Base-by-base conservation (phyloP, 306 rosid genomes). In the Sindora glabra region DNA sequence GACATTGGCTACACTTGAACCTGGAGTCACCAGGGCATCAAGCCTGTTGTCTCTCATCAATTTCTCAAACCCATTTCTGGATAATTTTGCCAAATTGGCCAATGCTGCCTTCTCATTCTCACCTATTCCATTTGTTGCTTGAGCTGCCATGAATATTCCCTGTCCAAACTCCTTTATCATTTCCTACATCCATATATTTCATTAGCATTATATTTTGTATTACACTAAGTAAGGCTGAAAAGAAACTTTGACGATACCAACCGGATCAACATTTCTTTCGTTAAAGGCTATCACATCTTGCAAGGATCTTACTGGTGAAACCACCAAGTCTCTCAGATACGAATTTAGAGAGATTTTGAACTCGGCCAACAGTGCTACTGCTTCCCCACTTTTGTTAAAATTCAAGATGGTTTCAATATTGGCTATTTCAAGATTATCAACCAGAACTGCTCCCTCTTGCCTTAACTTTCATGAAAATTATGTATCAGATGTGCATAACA, bases 351-450 rank as follows among this genome's bases (percentile, higher is more conserved):
- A 17, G 8, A 81, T 5, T 63, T 83, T 83, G 80, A 76, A 69
- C 68, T 87, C 91, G 0, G 89, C 60, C 25, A 67, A 1, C 0
- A 62, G 0, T 21, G 77, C 69, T 25, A 36, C 8, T 2, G 5
- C 9, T 64, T 77, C 89, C 2, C 90, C 86, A 34, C 69, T 81
- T 62, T 26, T 21, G 2, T 0, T 1, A 14, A 68, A 41, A 66
- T 81, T 41, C 34, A 68, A 42, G 59, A 81, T 54, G 3, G 33
- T 47, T 32, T 63, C 73, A 34, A 74, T 24, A 54, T 80, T 78
- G 4, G 59, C 51, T 59, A 87, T 78, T 30, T 84, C 85, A 62
- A 88, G 64, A 74, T 88, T 64, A 22, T 85, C 96, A 8, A 84
- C 65, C 44, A 84, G 42, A 21, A 54, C 69, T 49, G 89, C 96